phyloP scores from a whole-genome alignment of 2,329 filamentous ascomycete species.

The Ophiostoma angusticollis region DNA sequence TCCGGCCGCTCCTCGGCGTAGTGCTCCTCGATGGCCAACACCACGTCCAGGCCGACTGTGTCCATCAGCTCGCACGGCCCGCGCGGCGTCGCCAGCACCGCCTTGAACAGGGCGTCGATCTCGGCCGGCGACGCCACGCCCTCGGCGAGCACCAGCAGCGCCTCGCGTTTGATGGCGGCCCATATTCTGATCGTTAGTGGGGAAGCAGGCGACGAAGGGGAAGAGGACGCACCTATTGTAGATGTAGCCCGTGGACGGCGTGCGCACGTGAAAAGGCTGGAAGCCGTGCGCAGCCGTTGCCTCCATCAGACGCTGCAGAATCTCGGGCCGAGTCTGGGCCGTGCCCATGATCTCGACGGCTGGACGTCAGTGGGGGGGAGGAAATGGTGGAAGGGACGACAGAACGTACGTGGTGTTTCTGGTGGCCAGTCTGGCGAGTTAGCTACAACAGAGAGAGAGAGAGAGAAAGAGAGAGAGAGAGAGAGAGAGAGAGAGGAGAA shows the following conservation, averaged over 20 bases:
- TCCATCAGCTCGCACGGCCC: slow-evolving; percentile 4
- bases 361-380: background rate
- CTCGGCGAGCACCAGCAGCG: background rate
- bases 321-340: background rate
- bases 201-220: too few species aligned
- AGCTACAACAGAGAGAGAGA: too few species aligned
- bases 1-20: slow-evolving; percentile 1
- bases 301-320: background rate
- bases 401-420: slow-evolving; percentile 3
- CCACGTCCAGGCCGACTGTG: slow-evolving; percentile 2
- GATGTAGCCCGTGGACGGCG: slow-evolving; percentile 1
- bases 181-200: too few species aligned
- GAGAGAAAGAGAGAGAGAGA: too few species aligned
- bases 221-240: too few species aligned
- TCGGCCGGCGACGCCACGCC: background rate
- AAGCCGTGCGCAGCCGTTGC: slow-evolving; percentile 1
- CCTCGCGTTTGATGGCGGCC: slow-evolving; percentile 3
- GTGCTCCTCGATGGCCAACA: slow-evolving; percentile 2
- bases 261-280: slow-evolving; percentile 3
- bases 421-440: slow-evolving; percentile 1
- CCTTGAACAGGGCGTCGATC: slow-evolving; percentile 2
- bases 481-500: too few species aligned
- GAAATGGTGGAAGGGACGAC: too few species aligned
- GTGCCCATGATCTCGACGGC: slow-evolving; percentile 3
- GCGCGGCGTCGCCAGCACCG: slow-evolving; percentile 1